Base-by-base conservation (phyloP, 140 eudicot genomes). In the Ambrosia hybrid region DNA sequence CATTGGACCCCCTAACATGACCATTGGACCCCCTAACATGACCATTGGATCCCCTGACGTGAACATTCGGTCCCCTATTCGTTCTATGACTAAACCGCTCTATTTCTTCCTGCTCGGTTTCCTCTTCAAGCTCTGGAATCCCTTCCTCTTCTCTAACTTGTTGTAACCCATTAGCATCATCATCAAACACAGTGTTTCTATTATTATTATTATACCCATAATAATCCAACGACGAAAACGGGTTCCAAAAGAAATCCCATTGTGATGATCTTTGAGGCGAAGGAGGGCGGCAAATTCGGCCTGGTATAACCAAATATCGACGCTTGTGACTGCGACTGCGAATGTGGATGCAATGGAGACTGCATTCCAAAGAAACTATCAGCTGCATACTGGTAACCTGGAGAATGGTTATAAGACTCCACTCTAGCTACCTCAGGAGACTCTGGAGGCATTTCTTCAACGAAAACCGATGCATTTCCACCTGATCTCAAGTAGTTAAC, bases 71-170 rank as follows among this genome's bases (percentile, higher is more conserved):
- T 53, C 80, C 63, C 68, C 56, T 70, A 43, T 62, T 73, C 56
- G 37, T 64, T 60, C 77, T 66, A n/a, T 12, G 78, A 21, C 0
- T 15, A 63, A 10, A 59, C 43, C 76, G 78, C 73, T 85, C 86
- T 5, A 34, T 71, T 61, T 88, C 99, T 73, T 94, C 97, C 9
- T 86, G 87, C 65, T 94, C 99, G 1, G 96, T 94, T 80, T 90
- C 97, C 76, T 94, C 99, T 75, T 94, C 99, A 49, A 91, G 80
- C 60, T 94, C 99, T 4, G 99, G 96, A 65, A 94, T 94, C 68
- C 99, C 97, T 86, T 94, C 99, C 76, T 88, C 96, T 80, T 94
- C 96, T 67, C 99, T 82, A 72, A 94, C 97, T 76, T 91, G 97
- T 74, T 85, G 85, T 30, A 90, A 68, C n/a, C 94, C 94, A 1